Evolutionary conservation across 345 rosid species (phyloP), one percentile per base, ranked within the genome.

Genomic region (Citrus reticulata): DNA sequence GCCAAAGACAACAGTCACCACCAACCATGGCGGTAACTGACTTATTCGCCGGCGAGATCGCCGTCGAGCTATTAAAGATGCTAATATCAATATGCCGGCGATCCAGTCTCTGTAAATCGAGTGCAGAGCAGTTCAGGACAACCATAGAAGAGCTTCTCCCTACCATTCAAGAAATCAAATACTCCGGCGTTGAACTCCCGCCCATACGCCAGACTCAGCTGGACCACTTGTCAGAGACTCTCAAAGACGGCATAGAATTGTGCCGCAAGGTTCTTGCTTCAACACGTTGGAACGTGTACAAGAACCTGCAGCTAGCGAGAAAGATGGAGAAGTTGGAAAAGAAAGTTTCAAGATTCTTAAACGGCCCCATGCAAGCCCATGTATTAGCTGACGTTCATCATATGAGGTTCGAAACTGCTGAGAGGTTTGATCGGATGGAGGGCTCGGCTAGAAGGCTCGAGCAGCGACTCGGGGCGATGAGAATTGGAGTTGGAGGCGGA

Each of bases 261-360:
- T 81, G 88, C 4, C 55, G 34, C 1, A 92, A 93, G 76, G 88
- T 87, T 78, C 51, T 76, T 0, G 29, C 2, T 19, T 85, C 90
- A 42, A 61, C 72, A 62, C 88, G 97, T 6, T 95, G 97, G 98
- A 93, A 95, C 77, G 65, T 93, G 69, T 83, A 78, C 83, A 83
- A 81, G 75, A 90, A 85, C 70, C 67, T 92, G 9, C 88, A 83
- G 58, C 65, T 90, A 0, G 84, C 86, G 0, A 83, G 86, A 68
- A 89, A 91, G 84, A 83, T 95, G 97, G 97, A 93, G 81, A 91
- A 74, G 80, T 68, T 95, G 2, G 89, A 94, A 81, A 93, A 88
- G 86, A 60, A 72, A 0, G 76, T 95, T 34, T 9, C 80, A 3
- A 11, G 24, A 27, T 91, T 93, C 64, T 3, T 95, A 1, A 83